These are phyloP conservation scores for Aciculosporium take DNA, from an alignment of 2,329 filamentous ascomycete genomes.

Conservation along the genomic window DNA sequence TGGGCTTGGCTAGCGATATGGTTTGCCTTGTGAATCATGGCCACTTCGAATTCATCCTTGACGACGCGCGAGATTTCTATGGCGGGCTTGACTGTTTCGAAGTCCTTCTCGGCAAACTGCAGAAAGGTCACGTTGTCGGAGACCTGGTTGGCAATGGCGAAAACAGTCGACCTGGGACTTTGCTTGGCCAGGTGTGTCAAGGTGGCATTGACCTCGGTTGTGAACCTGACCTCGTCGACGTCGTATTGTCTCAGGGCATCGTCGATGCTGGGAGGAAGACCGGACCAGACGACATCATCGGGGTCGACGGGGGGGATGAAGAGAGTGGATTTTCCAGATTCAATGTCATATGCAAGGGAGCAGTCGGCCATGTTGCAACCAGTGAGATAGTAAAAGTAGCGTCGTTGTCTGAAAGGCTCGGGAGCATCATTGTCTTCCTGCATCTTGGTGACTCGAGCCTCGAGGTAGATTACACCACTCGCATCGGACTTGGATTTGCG, in stretches of 20 bases:
- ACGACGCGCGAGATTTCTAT: constrained; percentile 55
- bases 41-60: constrained; percentile 64
- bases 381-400: constrained; percentile 89
- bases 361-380: constrained; percentile 71
- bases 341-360: constrained; percentile 67
- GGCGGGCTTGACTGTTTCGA: constrained; percentile 39
- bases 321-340: constrained; percentile 57
- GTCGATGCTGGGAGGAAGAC: constrained; percentile 61
- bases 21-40: constrained; percentile 59
- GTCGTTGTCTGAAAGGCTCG: constrained; percentile 74
- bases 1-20: constrained; percentile 54
- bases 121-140: constrained; percentile 58
- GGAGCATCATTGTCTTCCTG: constrained; percentile 82
- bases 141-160: constrained; percentile 67
- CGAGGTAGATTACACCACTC: constrained; percentile 68
- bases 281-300: constrained; percentile 88
- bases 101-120: constrained; percentile 51
- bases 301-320: constrained; percentile 84
- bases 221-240: constrained; percentile 62
- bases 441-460: constrained; percentile 67
- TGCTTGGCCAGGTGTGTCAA: constrained; percentile 38
- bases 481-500: constrained; percentile 48
- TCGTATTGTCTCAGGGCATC: constrained; percentile 69
- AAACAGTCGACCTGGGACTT: constrained; percentile 36
- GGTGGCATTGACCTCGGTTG: constrained; percentile 61